Evolutionary conservation across 192 early-diverging fungal genomes (phyloP).

Genomic region (Coemansia sp.): DNA sequence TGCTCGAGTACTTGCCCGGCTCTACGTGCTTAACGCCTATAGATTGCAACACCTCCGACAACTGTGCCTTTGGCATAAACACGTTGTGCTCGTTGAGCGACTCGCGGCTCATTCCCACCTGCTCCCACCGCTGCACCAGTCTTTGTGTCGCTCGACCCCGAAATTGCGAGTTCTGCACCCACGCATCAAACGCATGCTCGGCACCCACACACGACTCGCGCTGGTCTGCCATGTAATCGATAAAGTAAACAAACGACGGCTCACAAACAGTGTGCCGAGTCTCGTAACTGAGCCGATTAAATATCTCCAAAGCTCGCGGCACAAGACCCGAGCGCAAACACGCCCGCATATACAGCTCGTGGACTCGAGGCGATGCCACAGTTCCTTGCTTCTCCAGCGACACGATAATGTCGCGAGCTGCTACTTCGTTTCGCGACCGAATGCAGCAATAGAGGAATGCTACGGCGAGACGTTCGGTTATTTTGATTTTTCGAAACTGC

Average conservation of each 20-base stretch:
- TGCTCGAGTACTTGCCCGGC: constrained; percentile 1
- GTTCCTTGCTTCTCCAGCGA: not conserved
- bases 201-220: constrained; percentile 25
- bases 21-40: not conserved
- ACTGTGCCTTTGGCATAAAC: constrained; percentile 13
- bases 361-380: constrained; percentile 9
- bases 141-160: constrained; percentile 14
- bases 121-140: constrained; percentile 16
- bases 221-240: constrained; percentile 20
- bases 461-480: constrained; percentile 18
- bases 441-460: constrained; percentile 39
- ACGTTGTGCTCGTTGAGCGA: not conserved
- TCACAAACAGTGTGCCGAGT: constrained; percentile 2
- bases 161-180: constrained; percentile 23
- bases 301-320: constrained; percentile 13
- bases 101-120: not conserved
- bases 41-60: constrained; percentile 10
- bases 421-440: constrained; percentile 14
- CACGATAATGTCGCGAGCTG: constrained; percentile 15
- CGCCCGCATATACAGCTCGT: constrained; percentile 47
- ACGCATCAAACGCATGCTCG: constrained; percentile 42
- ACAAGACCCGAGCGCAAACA: constrained; percentile 14
- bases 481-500: not conserved
- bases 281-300: constrained; percentile 31
- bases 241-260: constrained; percentile 22